Conservation (phyloP, 2,329 filamentous ascomycete species). For the Cladosporium velox region DNA sequence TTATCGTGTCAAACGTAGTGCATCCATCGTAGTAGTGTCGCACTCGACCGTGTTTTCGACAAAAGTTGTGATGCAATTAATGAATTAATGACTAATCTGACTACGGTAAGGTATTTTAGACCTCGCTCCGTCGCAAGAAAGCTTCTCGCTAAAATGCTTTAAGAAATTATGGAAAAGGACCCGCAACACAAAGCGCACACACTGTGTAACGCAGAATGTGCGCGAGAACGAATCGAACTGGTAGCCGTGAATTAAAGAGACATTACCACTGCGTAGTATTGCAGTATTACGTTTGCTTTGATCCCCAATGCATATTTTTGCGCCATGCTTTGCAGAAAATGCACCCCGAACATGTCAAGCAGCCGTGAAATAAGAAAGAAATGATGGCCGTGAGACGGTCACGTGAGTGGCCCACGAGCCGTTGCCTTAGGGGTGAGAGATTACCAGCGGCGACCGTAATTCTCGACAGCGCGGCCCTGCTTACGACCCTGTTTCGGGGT, state of each 20-base stretch:
- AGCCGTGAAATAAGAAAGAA: background rate
- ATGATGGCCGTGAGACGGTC: background rate
- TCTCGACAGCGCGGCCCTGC: constrained; percentile 6
- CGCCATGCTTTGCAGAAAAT: background rate
- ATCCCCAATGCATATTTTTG: background rate
- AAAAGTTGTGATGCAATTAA: background rate
- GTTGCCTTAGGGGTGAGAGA: too few species aligned
- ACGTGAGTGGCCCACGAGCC: background rate
- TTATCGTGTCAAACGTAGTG: background rate
- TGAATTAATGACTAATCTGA: background rate
- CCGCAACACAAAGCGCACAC: background rate
- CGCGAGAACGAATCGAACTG: background rate
- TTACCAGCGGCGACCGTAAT: constrained; percentile 12
- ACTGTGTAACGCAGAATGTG: background rate
- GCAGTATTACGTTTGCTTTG: background rate
- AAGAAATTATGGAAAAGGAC: background rate
- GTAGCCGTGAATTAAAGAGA: background rate
- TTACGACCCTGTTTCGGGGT: constrained; percentile 28
- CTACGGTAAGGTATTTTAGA: background rate
- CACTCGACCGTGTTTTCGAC: too few species aligned
- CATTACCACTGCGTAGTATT: constrained; percentile 11
- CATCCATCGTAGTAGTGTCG: too few species aligned
- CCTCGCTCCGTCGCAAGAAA: too few species aligned
- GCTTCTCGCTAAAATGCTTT: background rate
- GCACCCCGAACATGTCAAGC: background rate